Base-by-base conservation (phyloP, 176 grass and related monocot species). In the Triticum timopheevii region DNA sequence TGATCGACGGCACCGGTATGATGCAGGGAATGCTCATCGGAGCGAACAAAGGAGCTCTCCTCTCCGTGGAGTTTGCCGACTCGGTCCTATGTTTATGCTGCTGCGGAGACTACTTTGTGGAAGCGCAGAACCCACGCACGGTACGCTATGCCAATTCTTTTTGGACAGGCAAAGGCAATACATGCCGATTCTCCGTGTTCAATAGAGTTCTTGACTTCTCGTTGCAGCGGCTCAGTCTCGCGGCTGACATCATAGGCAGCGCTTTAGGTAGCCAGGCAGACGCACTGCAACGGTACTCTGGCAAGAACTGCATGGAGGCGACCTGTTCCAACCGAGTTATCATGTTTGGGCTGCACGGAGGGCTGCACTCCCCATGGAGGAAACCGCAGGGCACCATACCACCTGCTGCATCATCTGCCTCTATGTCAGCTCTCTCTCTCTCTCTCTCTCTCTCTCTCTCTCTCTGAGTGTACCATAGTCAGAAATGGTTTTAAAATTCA, bases 341-440 rank as follows among this genome's bases (percentile, higher is more conserved):
- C 8, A 40, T 10, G 39, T 40, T 2, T 90, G 13, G 24, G 3
- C 5, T n/a, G 11, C 23, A 89, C 9, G 73, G 1, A 94, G 65
- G 88, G 83, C 73, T 1, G 85, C 84, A 52, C 91, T 96, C 68
- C 94, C 94, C 2, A 73, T 80, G 54, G 38, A 69, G 27, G 65
- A 68, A 19, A 68, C 65, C 2, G 13, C 65, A 19, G 30, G 30
- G 65, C 65, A 93, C 39, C 83, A 10, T 30, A 68, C 63, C 72
- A 39, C 74, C 5, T 38, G 36, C 16, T 96, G 94, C 69, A 87
- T 91, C 1, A 89, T 96, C 39, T 96, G 94, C 85, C 89, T 96
- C 23, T 3, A 16, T 34, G 65, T 68, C 15, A 34, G 65, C 65
- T 30, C 6, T 12, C 11, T 30, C 25, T 28, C 64, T 17, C 12